Percentiles rank a stretch among this genome's conserved stretches.
phyloP scores from a whole-genome alignment of 1,284 basidiomycete species.

The Austroboletus novae-zelandiae region DNA sequence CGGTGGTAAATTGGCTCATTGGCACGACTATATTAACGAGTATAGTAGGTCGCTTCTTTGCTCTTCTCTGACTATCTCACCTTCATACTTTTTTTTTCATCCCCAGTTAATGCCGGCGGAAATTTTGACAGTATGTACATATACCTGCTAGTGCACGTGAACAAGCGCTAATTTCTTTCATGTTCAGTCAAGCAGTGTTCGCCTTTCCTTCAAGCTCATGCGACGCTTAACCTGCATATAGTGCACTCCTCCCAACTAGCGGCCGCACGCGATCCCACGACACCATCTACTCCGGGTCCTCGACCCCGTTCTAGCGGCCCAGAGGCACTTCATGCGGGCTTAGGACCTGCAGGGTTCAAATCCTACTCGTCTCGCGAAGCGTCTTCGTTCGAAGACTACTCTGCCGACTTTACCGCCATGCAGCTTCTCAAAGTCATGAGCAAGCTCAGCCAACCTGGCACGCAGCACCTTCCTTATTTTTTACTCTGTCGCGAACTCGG shows the following conservation, averaged over 20 bases:
- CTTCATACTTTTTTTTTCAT: neutral
- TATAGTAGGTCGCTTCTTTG: conserved; percentile 47
- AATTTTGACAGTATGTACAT: conserved; percentile 34
- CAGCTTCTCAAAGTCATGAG: conserved; percentile 75
- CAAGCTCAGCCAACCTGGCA: conserved; percentile 59
- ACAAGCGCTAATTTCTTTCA: conserved; percentile 5
- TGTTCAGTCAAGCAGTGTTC: conserved; percentile 64
- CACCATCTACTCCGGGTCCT: conserved; percentile 34
- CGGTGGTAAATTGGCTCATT: conserved; percentile 79
- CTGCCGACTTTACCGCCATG: conserved; percentile 65
- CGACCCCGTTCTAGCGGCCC: conserved; percentile 39
- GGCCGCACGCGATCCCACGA: conserved; percentile 28
- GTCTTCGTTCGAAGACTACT: conserved; percentile 32
- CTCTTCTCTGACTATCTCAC: conserved; percentile 4
- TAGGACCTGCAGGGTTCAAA: conserved; percentile 61
- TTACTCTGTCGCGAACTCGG: conserved; percentile 75
- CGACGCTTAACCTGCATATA: conserved; percentile 70
- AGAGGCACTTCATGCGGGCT: conserved; percentile 52
- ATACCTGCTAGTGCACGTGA: neutral
- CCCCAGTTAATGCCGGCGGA: conserved; percentile 33
- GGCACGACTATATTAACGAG: conserved; percentile 74
- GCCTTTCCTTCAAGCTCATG: conserved; percentile 75
- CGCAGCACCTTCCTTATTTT: conserved; percentile 69
- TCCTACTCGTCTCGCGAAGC: conserved; percentile 49
- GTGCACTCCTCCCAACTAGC: conserved; percentile 66